phyloP scores from a whole-genome alignment of 345 rosid genomes.

The Eutrema heterophyllum region DNA sequence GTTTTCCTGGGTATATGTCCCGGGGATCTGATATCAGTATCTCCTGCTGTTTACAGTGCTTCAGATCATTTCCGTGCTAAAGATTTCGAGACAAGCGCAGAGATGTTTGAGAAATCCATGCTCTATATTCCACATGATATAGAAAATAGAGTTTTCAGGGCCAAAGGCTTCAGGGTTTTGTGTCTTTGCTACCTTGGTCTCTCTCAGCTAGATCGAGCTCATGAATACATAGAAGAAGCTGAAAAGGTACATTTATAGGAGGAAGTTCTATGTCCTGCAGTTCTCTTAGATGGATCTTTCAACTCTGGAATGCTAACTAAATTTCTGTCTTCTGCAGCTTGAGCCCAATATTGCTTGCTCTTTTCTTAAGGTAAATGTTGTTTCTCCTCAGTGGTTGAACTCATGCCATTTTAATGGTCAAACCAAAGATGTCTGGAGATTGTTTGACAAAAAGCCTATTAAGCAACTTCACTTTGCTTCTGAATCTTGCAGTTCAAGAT shows the following conservation, averaged over 20 bases:
- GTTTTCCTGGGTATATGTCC: background rate
- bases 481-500: constrained; percentile 73
- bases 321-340: constrained; percentile 55
- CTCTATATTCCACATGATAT: constrained; percentile 71
- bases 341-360: constrained; percentile 76
- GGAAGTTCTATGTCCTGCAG: background rate
- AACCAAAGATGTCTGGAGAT: constrained; percentile 7
- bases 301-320: constrained; percentile 6
- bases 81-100: constrained; percentile 76
- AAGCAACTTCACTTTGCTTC: constrained; percentile 20
- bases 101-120: constrained; percentile 90
- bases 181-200: constrained; percentile 90
- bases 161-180: constrained; percentile 91
- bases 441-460: background rate
- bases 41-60: constrained; percentile 51
- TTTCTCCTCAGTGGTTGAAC: background rate
- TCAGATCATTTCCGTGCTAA: constrained; percentile 67
- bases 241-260: constrained; percentile 54
- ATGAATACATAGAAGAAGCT: constrained; percentile 81
- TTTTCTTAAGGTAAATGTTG: constrained; percentile 76
- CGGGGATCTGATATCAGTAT: constrained; percentile 7
- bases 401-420: constrained; percentile 11
- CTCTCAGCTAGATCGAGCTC: constrained; percentile 77
- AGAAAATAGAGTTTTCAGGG: constrained; percentile 68
- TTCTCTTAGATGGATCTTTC: background rate